Percentiles rank a stretch among this genome's conserved stretches.
Conservation (phyloP, 495 filamentous ascomycete species). For the Pyronema omphalodes region DNA sequence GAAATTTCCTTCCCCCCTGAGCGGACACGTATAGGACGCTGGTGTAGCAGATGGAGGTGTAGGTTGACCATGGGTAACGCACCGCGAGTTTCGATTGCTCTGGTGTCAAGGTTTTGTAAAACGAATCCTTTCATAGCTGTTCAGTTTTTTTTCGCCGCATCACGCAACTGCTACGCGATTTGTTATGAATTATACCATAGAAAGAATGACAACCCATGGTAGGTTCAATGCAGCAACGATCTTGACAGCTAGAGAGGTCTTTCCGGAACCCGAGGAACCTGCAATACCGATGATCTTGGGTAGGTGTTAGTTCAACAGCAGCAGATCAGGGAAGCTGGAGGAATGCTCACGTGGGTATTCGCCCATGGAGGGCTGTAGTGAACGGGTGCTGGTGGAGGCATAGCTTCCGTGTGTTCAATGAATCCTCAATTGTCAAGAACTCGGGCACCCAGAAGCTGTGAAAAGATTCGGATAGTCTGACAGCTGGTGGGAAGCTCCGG, state of each 20-base stretch:
- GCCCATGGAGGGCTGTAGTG: slow-evolving; percentile 91
- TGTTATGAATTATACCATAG: slow-evolving; percentile 44
- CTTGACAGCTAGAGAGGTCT: slow-evolving; percentile 84
- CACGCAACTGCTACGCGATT: not conserved
- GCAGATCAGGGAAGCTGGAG: not conserved
- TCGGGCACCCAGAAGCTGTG: no score
- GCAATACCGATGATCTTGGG: slow-evolving; percentile 73
- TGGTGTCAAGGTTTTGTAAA: slow-evolving; percentile 67
- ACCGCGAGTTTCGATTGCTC: slow-evolving; percentile 52
- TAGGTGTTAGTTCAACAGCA: not conserved
- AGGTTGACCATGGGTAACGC: no score
- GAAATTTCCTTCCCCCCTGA: no score
- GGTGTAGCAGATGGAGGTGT: no score
- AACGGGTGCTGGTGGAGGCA: slow-evolving; percentile 22
- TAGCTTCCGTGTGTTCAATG: not conserved
- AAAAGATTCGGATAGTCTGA: no score
- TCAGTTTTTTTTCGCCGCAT: not conserved
- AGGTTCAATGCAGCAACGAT: slow-evolving; percentile 79
- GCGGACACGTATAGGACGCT: no score
- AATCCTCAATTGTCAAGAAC: no score
- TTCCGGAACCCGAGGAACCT: slow-evolving; percentile 88
- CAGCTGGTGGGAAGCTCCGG: no score
- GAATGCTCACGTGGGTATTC: slow-evolving; percentile 25
- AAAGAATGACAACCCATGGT: slow-evolving; percentile 93
- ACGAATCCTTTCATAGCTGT: slow-evolving; percentile 53